Evolutionary conservation across 495 filamentous ascomycete genomes (phyloP), one percentile per base, ranked within the genome.

Genomic region (Penicillium fimorum): DNA sequence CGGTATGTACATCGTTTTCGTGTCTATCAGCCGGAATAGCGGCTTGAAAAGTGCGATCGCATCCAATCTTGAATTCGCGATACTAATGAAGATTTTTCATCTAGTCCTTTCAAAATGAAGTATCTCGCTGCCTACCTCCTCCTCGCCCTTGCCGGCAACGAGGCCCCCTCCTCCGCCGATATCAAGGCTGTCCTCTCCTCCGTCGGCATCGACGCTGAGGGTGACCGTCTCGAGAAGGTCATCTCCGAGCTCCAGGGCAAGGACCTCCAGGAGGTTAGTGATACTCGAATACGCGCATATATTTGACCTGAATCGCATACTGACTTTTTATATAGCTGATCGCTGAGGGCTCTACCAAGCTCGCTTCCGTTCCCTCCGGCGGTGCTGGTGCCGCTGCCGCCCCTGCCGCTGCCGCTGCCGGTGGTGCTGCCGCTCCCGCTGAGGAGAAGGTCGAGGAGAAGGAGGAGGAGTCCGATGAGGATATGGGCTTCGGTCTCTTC

Each of bases 401-500:
- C 63, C 81, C 80, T 71, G 82, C 75, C 69, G 84, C 73, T 61
- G 86, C 83, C 63, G 86, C 79, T 66, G 87, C 76, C 67, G 90
- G 75, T 68, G 90, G 78, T 61, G 87, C 77, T 58, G 87, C 83
- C 60, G 83, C 84, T 63, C 77, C 84, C 59, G 85, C 84, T 75
- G 86, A 80, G 65, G 86, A 89, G 73, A 81, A 84, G 72, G 86
- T 84, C 70, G 89, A 87, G 67, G 87, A 92, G 81, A 78, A 80
- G 69, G 81, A 86, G 70, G 86, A 90, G 77, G 94, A 97, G 85
- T 97, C 94, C 72, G 94, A 99, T 78, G 94, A 99, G 74, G 94
- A 99, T 74, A 99, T 99, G 94, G 94, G 94, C 71, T 96, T 99
- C 84, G 94, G 94, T 88, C 92, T 99, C 57, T 97, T 97, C 88